Base-by-base conservation (phyloP, 192 early-diverging fungal species). In the Coemansia sp. region DNA sequence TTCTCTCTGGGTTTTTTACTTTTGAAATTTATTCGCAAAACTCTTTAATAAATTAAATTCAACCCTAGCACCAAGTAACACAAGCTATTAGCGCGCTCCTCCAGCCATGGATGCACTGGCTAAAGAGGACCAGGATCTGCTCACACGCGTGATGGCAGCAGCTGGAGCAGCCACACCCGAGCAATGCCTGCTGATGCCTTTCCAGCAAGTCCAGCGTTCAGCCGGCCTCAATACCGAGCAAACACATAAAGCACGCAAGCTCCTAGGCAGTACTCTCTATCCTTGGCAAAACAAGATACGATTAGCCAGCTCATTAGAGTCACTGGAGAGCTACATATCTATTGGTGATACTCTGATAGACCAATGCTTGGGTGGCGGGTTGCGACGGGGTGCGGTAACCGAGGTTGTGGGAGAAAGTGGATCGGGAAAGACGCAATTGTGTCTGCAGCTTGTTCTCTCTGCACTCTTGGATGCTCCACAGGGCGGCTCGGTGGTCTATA, bases 401-500 rank as follows among this genome's bases (percentile, higher is more conserved):
- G 88, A 90, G 50, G 54, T 90, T 10, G 85, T 87, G 1, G 88
- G 88, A 4, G 84, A 87, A 55, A 91, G 88, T 46, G 84, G 81
- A 20, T 69, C 82, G 3, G 94, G 94, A 14, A 97, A 97, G 52
- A 90, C 94, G 0, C 89, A 92, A 50, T 57, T 97, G 6, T 86
- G 85, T 20, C 55, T 97, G 40, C 94, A 97, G 59, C 59, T 94
- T 26, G 82, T 84, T 26, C 55, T 91, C 6, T 80, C 81, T 9
- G 85, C 77, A 0, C 87, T 92, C 47, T 62, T 85, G 26, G 86
- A 88, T 7, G 83, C 83, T 0, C 67, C 87, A 9, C 72, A 70
- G 7, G 84, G 82, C 23, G 82, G 51, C 3, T n/a, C n/a, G n/a
- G 84, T 75, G 1, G 68, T 86, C 4, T 93, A 89, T 60, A 72